Evolutionary conservation across 169 alveolate species (phyloP), one percentile per base, ranked within the genome.

Genomic region (Plasmodium sp.): DNA sequence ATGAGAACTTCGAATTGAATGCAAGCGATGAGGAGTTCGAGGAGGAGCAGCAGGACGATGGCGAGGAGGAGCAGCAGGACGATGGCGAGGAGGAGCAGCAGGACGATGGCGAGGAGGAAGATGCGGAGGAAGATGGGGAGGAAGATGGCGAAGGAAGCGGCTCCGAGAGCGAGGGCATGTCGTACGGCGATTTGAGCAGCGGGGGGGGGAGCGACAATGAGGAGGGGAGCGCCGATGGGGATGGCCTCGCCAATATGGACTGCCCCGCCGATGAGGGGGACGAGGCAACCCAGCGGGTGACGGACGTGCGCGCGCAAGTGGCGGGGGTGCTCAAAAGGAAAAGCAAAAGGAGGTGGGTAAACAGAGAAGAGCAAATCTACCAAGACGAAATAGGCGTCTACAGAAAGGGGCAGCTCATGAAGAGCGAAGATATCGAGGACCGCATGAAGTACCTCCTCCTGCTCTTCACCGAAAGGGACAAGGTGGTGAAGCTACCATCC

Each of bases 161-260:
- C 95, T 84, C 98, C 96, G 95, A 88, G 95, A 92, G 98, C 97
- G 92, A 91, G 96, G 92, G 95, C 95, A 67, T 67, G 77, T 67
- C 77, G 97, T 97, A 90, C 96, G 93, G 51, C 93, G 95, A 74
- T 96, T 95, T 95, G 98, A 96, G 82, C 94, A 94, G 18, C 79
- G 81, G 81, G 97, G 95, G 77, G 82, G 96, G 54, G 94, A 99
- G 93, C 81, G 92, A 74, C 97, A 94, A 83, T 96, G 96, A 93
- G 86, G 96, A 18, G 97, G 84, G 43, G 97, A 96, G 51, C 94
- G 48, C 86, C 74, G 54, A 43, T 43, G 54, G 9, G 54, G 58
- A 81, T n/a, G 41, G 58, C 0, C 10, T 1, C 51, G 22, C 45
- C 51, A 2, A 84, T 94, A 43, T 82, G 45, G 86, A 92, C 36